Conservation (phyloP, 805 yeast species). For the Nakazawaea siamensis region DNA sequence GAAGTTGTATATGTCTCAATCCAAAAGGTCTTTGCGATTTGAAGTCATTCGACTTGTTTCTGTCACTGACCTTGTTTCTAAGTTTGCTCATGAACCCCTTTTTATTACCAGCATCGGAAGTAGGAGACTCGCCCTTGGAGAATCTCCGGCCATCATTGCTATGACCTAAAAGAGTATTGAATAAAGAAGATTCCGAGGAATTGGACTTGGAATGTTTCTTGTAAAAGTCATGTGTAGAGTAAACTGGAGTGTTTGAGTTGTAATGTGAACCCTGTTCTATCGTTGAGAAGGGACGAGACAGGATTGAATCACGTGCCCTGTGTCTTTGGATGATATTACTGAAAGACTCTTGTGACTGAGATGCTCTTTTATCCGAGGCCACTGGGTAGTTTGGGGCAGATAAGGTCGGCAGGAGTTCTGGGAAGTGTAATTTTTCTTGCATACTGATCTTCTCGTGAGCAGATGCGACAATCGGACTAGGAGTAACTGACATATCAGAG, state of each 20-base stretch:
- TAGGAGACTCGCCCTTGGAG: constrained; percentile 23
- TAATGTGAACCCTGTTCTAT: constrained; percentile 23
- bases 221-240: constrained; percentile 39
- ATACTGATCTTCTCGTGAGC: not conserved
- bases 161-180: constrained; percentile 25
- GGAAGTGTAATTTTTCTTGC: constrained; percentile 12
- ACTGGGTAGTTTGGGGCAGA: constrained; percentile 24
- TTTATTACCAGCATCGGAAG: not conserved
- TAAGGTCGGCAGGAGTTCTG: constrained; percentile 25
- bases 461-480: constrained; percentile 4
- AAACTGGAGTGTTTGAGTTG: constrained; percentile 25
- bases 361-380: constrained; percentile 5
- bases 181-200: constrained; percentile 46
- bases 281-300: constrained; percentile 27
- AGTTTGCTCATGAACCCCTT: constrained; percentile 8
- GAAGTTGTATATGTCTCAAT: not conserved
- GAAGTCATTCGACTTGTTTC: not conserved
- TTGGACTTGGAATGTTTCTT: constrained; percentile 58
- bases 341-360: constrained; percentile 3
- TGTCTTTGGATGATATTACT: constrained; percentile 2
- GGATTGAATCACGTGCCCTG: not conserved
- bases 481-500: constrained; percentile 1
- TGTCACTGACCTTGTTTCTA: constrained; percentile 5
- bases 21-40: not conserved
- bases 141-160: not conserved